phyloP scores from a whole-genome alignment of 1,284 basidiomycete genomes.

The Hemileia vastatrix region DNA sequence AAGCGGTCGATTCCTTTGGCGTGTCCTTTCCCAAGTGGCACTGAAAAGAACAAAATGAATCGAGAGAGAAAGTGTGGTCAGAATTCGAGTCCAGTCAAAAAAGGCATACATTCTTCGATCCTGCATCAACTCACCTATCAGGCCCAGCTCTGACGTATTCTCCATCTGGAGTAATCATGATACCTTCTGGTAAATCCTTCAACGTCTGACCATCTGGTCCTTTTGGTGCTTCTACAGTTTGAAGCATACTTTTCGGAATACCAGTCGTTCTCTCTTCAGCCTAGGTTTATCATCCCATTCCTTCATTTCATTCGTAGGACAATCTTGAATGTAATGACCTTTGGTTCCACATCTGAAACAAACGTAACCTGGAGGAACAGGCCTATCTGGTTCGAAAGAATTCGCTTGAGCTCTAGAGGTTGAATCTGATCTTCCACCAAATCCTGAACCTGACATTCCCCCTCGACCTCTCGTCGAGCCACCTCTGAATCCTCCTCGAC shows the following conservation, averaged over 20 bases:
- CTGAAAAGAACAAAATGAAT: slow-evolving; percentile 46
- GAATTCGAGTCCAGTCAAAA: neutral
- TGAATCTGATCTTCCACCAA: too few relatives aligned
- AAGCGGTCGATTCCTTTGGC: slow-evolving; percentile 64
- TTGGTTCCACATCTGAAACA: slow-evolving; percentile 97
- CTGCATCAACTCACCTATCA: slow-evolving; percentile 61
- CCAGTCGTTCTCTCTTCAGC: slow-evolving; percentile 95
- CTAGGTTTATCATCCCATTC: slow-evolving; percentile 87
- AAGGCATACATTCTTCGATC: too few relatives aligned
- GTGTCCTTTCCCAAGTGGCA: slow-evolving; percentile 81
- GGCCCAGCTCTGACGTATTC: slow-evolving; percentile 90
- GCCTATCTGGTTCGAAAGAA: slow-evolving; percentile 44
- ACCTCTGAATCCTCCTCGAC: slow-evolving; percentile 30
- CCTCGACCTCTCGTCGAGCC: slow-evolving; percentile 26
- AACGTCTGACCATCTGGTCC: slow-evolving; percentile 39
- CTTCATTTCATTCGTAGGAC: slow-evolving; percentile 89
- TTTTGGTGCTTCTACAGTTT: slow-evolving; percentile 79
- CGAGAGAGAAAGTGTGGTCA: neutral
- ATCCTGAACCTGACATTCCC: slow-evolving; percentile 21
- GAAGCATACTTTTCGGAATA: slow-evolving; percentile 81
- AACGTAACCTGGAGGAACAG: slow-evolving; percentile 80
- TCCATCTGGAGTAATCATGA: slow-evolving; percentile 94
- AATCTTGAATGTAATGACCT: slow-evolving; percentile 99
- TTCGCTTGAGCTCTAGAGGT: neutral
- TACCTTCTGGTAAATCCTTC: slow-evolving; percentile 54